These are phyloP conservation scores for Alternaria brassicae DNA, from an alignment of 2,329 filamentous ascomycete genomes.

Conservation along the genomic window DNA sequence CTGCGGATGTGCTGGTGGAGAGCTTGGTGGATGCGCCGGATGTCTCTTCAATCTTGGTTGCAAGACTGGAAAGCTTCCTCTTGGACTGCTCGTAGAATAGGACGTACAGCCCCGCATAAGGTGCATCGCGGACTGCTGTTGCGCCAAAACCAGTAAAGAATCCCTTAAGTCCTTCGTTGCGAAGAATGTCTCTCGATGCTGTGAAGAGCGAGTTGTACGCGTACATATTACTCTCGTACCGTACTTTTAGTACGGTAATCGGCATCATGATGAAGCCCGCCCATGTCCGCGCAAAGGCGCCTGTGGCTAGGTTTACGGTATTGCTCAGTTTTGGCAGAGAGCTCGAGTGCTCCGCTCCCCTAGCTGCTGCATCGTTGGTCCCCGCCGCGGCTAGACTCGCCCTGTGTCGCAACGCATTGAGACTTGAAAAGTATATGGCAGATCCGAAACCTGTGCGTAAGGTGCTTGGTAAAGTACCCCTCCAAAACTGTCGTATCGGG, in stretches of 20 bases:
- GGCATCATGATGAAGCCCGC: conserved; percentile 95
- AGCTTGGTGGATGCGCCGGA: conserved; percentile 34
- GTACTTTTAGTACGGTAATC: conserved; percentile 93
- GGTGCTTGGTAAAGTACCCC: conserved; percentile 90
- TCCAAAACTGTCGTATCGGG: conserved; percentile 81
- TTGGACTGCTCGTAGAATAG: conserved; percentile 91
- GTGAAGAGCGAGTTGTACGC: conserved; percentile 76
- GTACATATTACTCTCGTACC: conserved; percentile 90
- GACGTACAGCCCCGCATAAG: conserved; percentile 94
- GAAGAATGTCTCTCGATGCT: conserved; percentile 77
- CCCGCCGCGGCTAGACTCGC: conserved; percentile 52
- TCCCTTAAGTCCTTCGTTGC: conserved; percentile 75
- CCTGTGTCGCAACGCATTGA: conserved; percentile 81
- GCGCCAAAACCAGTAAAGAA: conserved; percentile 96
- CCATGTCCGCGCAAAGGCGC: conserved; percentile 81
- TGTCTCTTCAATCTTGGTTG: conserved; percentile 40
- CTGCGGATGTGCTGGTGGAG: conserved; percentile 58
- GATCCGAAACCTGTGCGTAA: conserved; percentile 91
- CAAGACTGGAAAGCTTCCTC: conserved; percentile 59
- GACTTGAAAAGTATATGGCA: conserved; percentile 89
- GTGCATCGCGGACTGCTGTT: conserved; percentile 91
- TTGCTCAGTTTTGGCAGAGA: conserved; percentile 83
- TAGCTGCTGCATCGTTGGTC: conserved; percentile 18
- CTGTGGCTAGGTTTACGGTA: conserved; percentile 82
- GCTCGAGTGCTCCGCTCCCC: conserved; percentile 61